phyloP scores from a whole-genome alignment of 2,329 filamentous ascomycete species.

The Calonectria pseudoturangicola region DNA sequence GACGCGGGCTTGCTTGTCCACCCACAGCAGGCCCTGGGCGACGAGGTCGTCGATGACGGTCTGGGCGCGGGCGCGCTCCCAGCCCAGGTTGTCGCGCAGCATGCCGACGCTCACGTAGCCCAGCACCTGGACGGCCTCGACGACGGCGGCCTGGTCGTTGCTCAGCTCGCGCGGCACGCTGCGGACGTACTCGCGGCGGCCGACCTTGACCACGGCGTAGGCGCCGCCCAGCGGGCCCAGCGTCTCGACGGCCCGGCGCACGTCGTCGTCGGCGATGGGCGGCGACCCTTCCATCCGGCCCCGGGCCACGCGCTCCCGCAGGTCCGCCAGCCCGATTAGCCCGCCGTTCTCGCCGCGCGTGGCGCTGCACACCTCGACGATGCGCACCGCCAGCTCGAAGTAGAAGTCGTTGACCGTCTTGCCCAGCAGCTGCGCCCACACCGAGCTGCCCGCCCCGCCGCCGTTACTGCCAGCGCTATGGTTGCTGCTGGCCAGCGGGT shows the following conservation, averaged over 20 bases:
- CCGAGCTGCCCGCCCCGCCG: constrained; percentile 74
- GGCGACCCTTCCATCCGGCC: constrained; percentile 85
- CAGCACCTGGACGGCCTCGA: constrained; percentile 92
- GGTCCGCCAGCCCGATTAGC: constrained; percentile 88
- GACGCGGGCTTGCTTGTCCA: constrained; percentile 85
- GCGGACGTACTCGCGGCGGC: constrained; percentile 89
- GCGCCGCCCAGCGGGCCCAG: constrained; percentile 91
- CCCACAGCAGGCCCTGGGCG: constrained; percentile 93
- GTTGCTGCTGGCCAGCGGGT: constrained; percentile 82
- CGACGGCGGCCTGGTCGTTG: constrained; percentile 91
- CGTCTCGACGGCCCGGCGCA: constrained; percentile 90
- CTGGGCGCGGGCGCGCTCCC: constrained; percentile 88
- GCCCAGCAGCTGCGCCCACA: constrained; percentile 95
- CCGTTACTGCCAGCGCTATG: constrained; percentile 62
- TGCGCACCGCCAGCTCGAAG: constrained; percentile 95
- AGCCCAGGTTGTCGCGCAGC: constrained; percentile 89
- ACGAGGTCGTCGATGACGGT: constrained; percentile 94
- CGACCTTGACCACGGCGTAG: constrained; percentile 89
- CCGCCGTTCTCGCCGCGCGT: constrained; percentile 95
- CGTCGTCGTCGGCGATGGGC: constrained; percentile 92
- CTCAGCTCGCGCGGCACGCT: constrained; percentile 97
- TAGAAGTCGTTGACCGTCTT: constrained; percentile 98
- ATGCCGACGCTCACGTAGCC: constrained; percentile 94
- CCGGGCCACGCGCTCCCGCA: constrained; percentile 83
- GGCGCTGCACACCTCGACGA: constrained; percentile 92